Evolutionary conservation across 2,329 filamentous ascomycete genomes (phyloP), one percentile per base, ranked within the genome.

Genomic region (Botrytis porri): DNA sequence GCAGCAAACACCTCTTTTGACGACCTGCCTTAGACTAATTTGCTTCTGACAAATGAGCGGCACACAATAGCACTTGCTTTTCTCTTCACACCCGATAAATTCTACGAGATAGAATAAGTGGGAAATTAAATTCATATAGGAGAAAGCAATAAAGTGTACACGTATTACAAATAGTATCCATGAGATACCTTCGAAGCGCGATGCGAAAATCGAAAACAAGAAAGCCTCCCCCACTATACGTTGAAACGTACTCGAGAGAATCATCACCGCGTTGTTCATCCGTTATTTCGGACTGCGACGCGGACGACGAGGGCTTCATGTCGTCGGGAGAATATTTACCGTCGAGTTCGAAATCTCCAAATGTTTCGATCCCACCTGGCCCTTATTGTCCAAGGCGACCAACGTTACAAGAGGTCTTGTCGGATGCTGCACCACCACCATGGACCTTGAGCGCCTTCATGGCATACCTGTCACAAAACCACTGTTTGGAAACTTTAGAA

Each of bases 391-490:
- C 88, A 80, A 83, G 86, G 77, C 85, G 89, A 79, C 95, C 94
- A 61, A 92, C 93, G 43, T 85, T 99, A 67, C 88, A 91, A 74
- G 95, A 98, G 79, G 97, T 99, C 41, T 88, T 99, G 62, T 88
- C 93, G 76, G 96, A 98, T 83, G 89, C 88, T 62, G 93, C 96
- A 51, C 90, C 93, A 14, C 90, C 94, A 59, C 96, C 96, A 77
- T 98, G 94, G 88, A 97, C 95, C 0, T 86, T 98, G 14, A 91
- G 90, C 74, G 95, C 95, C 45, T 98, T 98, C 83, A 98, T 96
- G 89, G 95, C 95, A 72, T 98, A 97, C 80, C 87, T 98, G 6
- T 98, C 95, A 1, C 95, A 97, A 80, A 98, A 98, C 80, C 95
- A 98, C 83, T 99, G 96, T 81, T 85, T 98, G 76, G 96, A 99